Conservation (phyloP, 179 eudicot genomes). For the Carnegiea gigantea region DNA sequence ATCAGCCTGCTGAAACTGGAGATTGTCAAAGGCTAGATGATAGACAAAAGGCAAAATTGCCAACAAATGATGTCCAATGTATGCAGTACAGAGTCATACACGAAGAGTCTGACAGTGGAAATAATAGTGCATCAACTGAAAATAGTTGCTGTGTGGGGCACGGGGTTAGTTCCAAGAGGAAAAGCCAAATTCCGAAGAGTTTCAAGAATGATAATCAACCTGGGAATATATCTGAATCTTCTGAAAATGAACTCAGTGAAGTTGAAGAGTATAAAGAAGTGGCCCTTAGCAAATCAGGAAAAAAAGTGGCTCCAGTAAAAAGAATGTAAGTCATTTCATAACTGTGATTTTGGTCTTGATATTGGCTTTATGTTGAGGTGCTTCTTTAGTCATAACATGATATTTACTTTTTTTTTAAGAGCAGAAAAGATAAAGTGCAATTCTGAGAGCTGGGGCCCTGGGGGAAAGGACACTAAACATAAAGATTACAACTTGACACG, state of each 20-base stretch:
- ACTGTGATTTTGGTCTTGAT: not conserved
- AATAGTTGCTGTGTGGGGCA: not conserved
- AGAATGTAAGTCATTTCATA: conserved; percentile 18
- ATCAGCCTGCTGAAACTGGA: conserved; percentile 8
- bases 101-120: conserved; percentile 17
- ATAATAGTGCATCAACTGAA: conserved; percentile 15
- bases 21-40: conserved; percentile 17
- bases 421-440: not conserved
- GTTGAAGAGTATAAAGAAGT: conserved; percentile 13
- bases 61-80: not conserved
- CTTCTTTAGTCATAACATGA: not conserved
- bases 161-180: not conserved
- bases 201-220: conserved; percentile 4
- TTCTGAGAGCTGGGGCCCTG: no score
- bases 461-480: not conserved
- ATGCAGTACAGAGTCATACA: not conserved
- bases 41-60: not conserved
- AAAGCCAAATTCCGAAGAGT: not conserved
- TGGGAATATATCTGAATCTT: conserved; percentile 1
- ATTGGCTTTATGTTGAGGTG: not conserved
- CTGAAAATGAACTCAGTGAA: conserved; percentile 16
- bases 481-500: not conserved
- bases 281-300: conserved; percentile 4
- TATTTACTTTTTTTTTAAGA: not conserved
- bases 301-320: conserved; percentile 7